Conservation (phyloP, 2,329 filamentous ascomycete species). For the Fusarium fujikuroi region DNA sequence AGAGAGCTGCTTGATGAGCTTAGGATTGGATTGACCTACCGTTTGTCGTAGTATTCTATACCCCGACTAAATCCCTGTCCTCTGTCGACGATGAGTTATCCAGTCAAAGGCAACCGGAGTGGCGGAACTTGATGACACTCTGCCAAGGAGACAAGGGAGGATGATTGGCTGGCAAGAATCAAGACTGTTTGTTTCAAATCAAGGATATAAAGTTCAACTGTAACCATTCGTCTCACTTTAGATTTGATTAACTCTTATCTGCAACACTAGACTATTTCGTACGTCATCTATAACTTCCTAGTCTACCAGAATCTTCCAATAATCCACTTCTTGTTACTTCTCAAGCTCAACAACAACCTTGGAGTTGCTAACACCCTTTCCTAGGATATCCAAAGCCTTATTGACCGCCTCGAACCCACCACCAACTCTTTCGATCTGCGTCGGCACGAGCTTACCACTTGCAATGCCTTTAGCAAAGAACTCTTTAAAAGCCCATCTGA, state of each 20-base stretch:
- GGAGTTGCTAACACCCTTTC: not conserved
- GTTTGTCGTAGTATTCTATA: not conserved
- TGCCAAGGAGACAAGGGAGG: not conserved
- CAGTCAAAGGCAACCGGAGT: not conserved
- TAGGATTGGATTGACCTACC: not conserved
- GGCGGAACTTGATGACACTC: not conserved
- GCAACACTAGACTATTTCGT: not conserved
- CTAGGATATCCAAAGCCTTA: not conserved
- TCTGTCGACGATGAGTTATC: not conserved
- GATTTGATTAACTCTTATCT: not conserved
- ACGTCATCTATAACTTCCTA: not conserved
- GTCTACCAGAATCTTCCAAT: accelerated
- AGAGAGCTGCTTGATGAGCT: not conserved
- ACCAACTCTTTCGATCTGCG: not conserved
- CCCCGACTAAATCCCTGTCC: not conserved
- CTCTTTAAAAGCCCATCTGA: not conserved
- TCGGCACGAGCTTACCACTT: not conserved
- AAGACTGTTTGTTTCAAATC: not conserved
- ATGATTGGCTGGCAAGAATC: not conserved
- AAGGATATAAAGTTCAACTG: not conserved
- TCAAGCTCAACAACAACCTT: not conserved
- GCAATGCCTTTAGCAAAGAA: not conserved
- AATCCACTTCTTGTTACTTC: not conserved
- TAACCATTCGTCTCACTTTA: accelerated
- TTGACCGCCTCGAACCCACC: not conserved